Base-by-base conservation (phyloP, 768 basidiomycete species). In the Rhodotorula babjevae region DNA sequence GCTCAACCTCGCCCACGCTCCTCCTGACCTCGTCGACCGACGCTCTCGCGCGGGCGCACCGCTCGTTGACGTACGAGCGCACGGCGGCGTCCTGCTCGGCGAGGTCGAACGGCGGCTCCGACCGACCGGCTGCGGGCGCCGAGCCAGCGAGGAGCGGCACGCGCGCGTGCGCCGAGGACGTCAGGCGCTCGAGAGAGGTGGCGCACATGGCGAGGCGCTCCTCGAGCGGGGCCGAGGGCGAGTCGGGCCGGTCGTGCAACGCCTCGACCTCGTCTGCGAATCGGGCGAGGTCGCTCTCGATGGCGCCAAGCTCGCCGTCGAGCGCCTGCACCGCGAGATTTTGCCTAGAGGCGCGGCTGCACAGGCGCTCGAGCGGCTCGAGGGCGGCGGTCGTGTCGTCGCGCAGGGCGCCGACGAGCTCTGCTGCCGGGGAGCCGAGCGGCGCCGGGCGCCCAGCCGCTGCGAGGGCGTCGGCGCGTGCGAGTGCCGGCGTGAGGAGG, bases 1-100 rank as follows among this genome's bases (percentile, higher is more conserved):
- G 59, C 42, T 10, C 31, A 1, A 71, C 5, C 44, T 33, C 12
- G 6, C 14, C 21, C 10, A 65, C 0, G 5, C 31, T 2, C 16
- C 3, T 3, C 81, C 83, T n/a, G 86, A 87, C 25, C 7, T 71
- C 52, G 8, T 71, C 70, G 2, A n/a, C 19, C 9, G 14, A 8
- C 10, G 47, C 46, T 8, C 83, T 83, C 25, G 91, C 84, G 69
- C 85, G 82, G 82, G 91, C 86, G 61, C 87, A 82, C 76, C 86
- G 87, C n/a, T 85, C 81, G 79, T 92, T 91, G 58, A 85, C 85
- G 78, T 90, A 87, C 21, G 85, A 79, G 44, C 91, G 87, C 69
- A 91, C 87, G 65, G 83, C 82, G 55, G 86, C 85, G 78, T 94
- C 89, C 50, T 93, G 82, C 53, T 82, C 81, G 50, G 83, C 73